phyloP scores from a whole-genome alignment of 2,329 filamentous ascomycete species.

The Cladosporium velox region DNA sequence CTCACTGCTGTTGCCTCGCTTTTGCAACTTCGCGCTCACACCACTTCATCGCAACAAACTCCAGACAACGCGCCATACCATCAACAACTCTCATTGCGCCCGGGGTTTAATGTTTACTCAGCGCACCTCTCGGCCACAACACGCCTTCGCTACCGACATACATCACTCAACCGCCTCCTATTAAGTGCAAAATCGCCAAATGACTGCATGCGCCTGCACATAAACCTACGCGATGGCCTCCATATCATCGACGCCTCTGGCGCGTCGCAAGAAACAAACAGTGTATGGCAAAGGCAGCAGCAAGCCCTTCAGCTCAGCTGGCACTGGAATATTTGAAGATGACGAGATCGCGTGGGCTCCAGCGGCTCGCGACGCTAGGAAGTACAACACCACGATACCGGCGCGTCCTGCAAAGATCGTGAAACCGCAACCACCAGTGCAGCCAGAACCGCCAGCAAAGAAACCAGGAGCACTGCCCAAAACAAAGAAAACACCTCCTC shows the following conservation, averaged over 20 bases:
- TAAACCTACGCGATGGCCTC: slow-evolving; percentile 10
- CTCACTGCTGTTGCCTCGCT: neutral
- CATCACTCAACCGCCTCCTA: neutral
- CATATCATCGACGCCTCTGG: slow-evolving; percentile 12
- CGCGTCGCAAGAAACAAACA: slow-evolving; percentile 29
- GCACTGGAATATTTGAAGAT: slow-evolving; percentile 26
- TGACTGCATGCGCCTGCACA: neutral
- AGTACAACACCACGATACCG: neutral
- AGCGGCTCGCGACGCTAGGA: slow-evolving; percentile 2
- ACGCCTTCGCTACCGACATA: neutral
- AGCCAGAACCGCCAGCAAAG: slow-evolving; percentile 19
- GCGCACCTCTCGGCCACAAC: neutral
- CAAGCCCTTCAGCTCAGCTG: slow-evolving; percentile 25
- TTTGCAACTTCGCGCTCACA: neutral
- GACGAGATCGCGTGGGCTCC: slow-evolving; percentile 22
- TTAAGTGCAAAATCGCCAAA: neutral
- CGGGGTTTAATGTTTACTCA: neutral
- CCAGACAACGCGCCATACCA: neutral
- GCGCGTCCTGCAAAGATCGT: slow-evolving; percentile 10
- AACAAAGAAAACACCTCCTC: neutral
- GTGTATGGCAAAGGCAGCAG: slow-evolving; percentile 30
- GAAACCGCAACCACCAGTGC: slow-evolving; percentile 20
- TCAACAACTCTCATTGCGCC: neutral
- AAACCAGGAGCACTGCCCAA: slow-evolving; percentile 19
- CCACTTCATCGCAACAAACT: neutral